Conservation (phyloP, 176 grass and related monocot species). For the Microstegium vimineum region DNA sequence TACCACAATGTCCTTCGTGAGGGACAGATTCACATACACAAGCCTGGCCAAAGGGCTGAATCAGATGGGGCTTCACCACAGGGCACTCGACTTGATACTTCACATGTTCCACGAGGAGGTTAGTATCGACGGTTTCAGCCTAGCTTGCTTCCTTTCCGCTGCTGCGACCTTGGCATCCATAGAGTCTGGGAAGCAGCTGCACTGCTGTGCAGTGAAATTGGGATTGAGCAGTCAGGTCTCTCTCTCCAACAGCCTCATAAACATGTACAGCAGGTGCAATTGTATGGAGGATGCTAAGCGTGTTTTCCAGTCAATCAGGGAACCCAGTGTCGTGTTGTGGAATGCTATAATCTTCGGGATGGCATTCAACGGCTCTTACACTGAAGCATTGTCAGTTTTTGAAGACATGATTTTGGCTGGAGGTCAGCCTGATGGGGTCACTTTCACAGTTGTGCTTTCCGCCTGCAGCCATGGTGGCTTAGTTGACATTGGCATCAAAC, state of each 20-base stretch:
- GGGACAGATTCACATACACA: constrained; percentile 68
- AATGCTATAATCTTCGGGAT: constrained; percentile 61
- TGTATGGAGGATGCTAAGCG: constrained; percentile 50
- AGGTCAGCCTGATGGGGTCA: constrained; percentile 58
- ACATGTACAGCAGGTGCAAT: constrained; percentile 86
- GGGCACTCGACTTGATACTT: constrained; percentile 43
- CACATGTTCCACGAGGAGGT: constrained; percentile 59
- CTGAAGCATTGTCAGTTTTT: constrained; percentile 56
- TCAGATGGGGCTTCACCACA: constrained; percentile 41
- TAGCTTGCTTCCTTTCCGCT: constrained; percentile 67
- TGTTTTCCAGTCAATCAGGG: constrained; percentile 48
- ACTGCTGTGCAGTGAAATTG: constrained; percentile 65
- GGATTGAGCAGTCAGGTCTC: constrained; percentile 46
- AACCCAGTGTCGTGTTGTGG: constrained; percentile 68
- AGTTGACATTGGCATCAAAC: constrained; percentile 57
- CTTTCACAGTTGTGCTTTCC: constrained; percentile 57
- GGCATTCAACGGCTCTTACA: constrained; percentile 32
- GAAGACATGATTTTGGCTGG: constrained; percentile 76
- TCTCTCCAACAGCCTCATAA: constrained; percentile 73
- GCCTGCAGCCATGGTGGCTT: constrained; percentile 48
- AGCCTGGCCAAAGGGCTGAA: constrained; percentile 78
- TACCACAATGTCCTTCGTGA: constrained; percentile 42
- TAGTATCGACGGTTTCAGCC: constrained; percentile 48
- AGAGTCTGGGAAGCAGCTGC: constrained; percentile 54
- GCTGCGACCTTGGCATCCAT: constrained; percentile 44